Evolutionary conservation across 2,329 filamentous ascomycete genomes (phyloP).

Genomic region (Acarospora socialis): DNA sequence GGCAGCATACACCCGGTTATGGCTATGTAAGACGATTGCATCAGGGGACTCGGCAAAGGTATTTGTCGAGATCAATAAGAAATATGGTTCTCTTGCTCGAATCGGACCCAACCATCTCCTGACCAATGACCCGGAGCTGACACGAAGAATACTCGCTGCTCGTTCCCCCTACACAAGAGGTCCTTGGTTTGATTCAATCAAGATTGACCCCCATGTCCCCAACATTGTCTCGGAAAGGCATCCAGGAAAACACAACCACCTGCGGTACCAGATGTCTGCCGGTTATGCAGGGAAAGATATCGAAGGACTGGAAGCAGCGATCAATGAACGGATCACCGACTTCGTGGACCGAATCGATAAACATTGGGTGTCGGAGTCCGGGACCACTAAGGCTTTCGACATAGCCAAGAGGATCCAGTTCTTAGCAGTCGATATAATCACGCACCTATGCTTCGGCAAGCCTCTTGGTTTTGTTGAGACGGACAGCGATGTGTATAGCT

Average conservation of each 20-base stretch:
- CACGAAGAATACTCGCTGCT: conserved; percentile 3
- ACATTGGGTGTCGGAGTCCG: conserved; percentile 5
- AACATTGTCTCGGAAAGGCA: conserved; percentile 4
- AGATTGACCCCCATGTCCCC: conserved; percentile 2
- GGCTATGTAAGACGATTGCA: conserved; percentile 3
- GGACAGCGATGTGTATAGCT: conserved; percentile 3
- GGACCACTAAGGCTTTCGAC: conserved; percentile 4
- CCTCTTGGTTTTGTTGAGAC: conserved; percentile 5
- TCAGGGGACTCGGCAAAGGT: conserved; percentile 1
- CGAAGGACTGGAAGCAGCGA: not conserved
- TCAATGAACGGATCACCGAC: conserved; percentile 3
- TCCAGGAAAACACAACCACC: not conserved
- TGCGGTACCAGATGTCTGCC: conserved; percentile 1
- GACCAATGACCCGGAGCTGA: conserved; percentile 1
- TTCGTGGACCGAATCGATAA: conserved; percentile 4
- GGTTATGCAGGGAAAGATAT: conserved; percentile 1
- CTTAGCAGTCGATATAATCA: conserved; percentile 7
- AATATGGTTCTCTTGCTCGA: conserved; percentile 2
- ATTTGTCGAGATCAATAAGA: conserved; percentile 5
- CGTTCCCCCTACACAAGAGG: conserved; percentile 2
- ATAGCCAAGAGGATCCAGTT: conserved; percentile 7
- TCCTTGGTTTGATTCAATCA: conserved; percentile 5
- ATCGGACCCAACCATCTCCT: conserved; percentile 3
- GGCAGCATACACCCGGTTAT: conserved; percentile 5
- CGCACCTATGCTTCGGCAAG: conserved; percentile 6